Conservation (phyloP, 2,329 filamentous ascomycete species). For the Dothidotthia symphoricarpi region DNA sequence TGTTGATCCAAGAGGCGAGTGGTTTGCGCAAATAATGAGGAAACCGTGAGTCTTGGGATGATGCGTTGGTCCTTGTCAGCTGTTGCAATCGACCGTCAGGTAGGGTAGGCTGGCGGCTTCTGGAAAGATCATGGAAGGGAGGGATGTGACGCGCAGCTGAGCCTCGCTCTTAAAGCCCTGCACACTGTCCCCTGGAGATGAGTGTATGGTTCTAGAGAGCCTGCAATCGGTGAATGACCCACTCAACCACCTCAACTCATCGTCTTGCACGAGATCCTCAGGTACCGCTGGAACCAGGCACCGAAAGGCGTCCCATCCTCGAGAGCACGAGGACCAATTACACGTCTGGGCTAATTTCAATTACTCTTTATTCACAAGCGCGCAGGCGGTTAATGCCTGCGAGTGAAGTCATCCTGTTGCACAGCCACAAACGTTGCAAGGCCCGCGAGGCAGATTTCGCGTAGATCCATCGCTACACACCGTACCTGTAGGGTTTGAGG, state of each 20-base stretch:
- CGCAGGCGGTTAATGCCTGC: conserved; percentile 1
- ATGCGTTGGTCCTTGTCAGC: conserved; percentile 1
- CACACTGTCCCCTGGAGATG: background rate
- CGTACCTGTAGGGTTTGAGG: conserved; percentile 1
- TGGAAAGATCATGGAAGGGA: conserved; percentile 4
- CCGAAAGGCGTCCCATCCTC: no score
- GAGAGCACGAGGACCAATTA: no score
- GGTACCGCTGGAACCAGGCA: no score
- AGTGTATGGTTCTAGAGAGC: no score
- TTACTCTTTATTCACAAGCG: conserved; percentile 5
- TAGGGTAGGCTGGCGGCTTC: background rate
- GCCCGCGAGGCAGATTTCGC: conserved; percentile 29
- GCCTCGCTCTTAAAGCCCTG: conserved; percentile 8
- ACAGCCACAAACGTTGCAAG: conserved; percentile 28
- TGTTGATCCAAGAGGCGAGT: background rate
- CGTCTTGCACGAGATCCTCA: no score
- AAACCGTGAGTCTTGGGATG: no score
- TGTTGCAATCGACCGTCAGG: background rate
- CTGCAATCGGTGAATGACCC: no score
- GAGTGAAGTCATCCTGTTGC: conserved; percentile 16
- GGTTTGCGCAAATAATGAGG: no score
- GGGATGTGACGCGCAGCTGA: conserved; percentile 6
- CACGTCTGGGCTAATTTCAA: background rate
- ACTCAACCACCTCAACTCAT: no score
- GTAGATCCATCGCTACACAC: conserved; percentile 1